phyloP scores from a whole-genome alignment of 208 protist species.

The Leptomonas pyrrhocoris region DNA sequence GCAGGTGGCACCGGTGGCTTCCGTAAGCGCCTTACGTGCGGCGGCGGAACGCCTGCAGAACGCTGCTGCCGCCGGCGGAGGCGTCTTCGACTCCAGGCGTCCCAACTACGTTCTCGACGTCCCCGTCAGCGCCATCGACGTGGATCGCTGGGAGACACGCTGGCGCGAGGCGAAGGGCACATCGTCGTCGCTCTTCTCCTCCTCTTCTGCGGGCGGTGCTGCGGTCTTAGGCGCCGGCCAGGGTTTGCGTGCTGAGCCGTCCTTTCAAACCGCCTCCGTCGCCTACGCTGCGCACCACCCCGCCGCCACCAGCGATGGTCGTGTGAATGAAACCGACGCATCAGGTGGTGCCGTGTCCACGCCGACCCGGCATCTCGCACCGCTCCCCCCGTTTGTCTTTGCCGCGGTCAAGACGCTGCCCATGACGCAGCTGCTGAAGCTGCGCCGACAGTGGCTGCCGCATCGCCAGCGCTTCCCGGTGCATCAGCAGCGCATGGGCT shows the following conservation, averaged over 20 bases:
- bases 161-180: slow-evolving; percentile 21
- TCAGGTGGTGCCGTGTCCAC: not conserved
- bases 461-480: slow-evolving; percentile 81
- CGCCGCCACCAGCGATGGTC: slow-evolving; percentile 12
- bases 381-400: slow-evolving; percentile 62
- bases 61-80: not conserved
- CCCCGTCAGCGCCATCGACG: slow-evolving; percentile 64
- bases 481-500: slow-evolving; percentile 71
- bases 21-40: slow-evolving; percentile 19
- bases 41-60: slow-evolving; percentile 34
- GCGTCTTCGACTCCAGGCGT: slow-evolving; percentile 1
- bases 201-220: not conserved
- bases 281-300: slow-evolving; percentile 33
- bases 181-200: not conserved
- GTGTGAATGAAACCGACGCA: not conserved
- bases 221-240: not conserved
- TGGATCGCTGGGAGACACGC: slow-evolving; percentile 48
- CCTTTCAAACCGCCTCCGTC: slow-evolving; percentile 21
- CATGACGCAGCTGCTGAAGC: slow-evolving; percentile 80
- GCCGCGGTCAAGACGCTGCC: slow-evolving; percentile 49
- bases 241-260: not conserved
- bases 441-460: slow-evolving; percentile 82
- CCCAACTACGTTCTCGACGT: slow-evolving; percentile 73
- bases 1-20: slow-evolving; percentile 21
- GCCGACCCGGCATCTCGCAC: slow-evolving; percentile 57